Conservation (phyloP, 768 basidiomycete genomes). For the Pleurotus tuoliensis region DNA sequence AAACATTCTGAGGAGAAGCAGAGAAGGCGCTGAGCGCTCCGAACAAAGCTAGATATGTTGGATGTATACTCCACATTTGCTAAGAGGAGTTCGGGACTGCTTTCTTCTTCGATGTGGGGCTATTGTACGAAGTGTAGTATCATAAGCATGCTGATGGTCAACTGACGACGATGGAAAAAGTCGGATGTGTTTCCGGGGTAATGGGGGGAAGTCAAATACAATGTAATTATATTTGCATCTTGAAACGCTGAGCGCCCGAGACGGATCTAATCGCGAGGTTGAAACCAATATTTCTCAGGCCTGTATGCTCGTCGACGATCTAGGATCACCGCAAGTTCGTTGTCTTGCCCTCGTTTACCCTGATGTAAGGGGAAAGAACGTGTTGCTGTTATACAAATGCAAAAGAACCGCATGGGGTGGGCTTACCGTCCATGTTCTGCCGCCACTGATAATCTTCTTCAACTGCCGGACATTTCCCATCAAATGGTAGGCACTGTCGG, state of each 20-base stretch:
- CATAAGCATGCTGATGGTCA: slow-evolving; percentile 15
- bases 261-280: slow-evolving; percentile 25
- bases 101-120: not conserved
- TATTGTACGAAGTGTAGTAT: slow-evolving; percentile 6
- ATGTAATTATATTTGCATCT: not conserved
- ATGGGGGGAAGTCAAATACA: not conserved
- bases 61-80: too few species aligned
- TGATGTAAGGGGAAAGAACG: not conserved
- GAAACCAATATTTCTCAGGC: slow-evolving; percentile 34
- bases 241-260: not conserved
- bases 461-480: slow-evolving; percentile 37
- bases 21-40: not conserved
- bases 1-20: not conserved
- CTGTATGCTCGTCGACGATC: slow-evolving; percentile 25
- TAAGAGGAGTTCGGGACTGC: too few species aligned
- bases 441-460: slow-evolving; percentile 43
- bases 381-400: too few species aligned
- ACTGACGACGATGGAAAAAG: slow-evolving; percentile 15
- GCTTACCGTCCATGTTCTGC: slow-evolving; percentile 50
- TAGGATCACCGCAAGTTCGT: slow-evolving; percentile 19
- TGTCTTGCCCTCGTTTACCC: slow-evolving; percentile 10
- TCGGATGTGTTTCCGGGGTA: slow-evolving; percentile 3
- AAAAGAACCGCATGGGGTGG: not conserved
- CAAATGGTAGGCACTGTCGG: slow-evolving; percentile 34
- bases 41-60: too few species aligned